Evolutionary conservation across 1,284 basidiomycete genomes (phyloP).

Genomic region (Singerocomus inundabilis): DNA sequence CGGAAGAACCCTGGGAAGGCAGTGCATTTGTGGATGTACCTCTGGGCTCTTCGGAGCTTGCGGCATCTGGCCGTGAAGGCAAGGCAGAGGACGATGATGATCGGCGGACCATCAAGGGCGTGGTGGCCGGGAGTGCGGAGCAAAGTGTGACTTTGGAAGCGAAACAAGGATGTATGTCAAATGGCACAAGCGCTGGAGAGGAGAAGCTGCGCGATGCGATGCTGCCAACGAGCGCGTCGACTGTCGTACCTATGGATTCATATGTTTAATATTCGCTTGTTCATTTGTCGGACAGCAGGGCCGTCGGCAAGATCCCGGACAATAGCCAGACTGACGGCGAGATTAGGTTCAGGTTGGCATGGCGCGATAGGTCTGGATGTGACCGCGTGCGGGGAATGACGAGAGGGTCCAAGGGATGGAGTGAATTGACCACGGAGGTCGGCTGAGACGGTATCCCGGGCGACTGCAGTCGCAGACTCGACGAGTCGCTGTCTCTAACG

Average conservation of each 20-base stretch:
- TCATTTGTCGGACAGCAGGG: not conserved
- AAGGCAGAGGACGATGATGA: slow-evolving; percentile 51
- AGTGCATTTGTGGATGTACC: slow-evolving; percentile 18
- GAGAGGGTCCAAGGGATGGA: slow-evolving; percentile 21
- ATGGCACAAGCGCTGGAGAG: slow-evolving; percentile 13
- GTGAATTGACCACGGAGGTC: slow-evolving; percentile 20
- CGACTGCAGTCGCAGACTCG: too few species aligned
- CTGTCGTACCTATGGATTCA: slow-evolving; percentile 24
- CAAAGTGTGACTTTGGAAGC: slow-evolving; percentile 10
- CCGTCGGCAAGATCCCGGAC: slow-evolving; percentile 7
- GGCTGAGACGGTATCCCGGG: too few species aligned
- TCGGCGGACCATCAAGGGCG: slow-evolving; percentile 56
- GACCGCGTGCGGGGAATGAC: slow-evolving; percentile 17
- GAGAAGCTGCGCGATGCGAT: slow-evolving; percentile 24
- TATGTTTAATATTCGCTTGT: slow-evolving; percentile 17
- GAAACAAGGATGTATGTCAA: slow-evolving; percentile 11
- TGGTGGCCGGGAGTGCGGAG: slow-evolving; percentile 32
- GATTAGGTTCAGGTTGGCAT: slow-evolving; percentile 17
- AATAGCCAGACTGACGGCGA: slow-evolving; percentile 2
- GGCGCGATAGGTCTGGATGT: slow-evolving; percentile 2
- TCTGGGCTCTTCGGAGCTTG: slow-evolving; percentile 8
- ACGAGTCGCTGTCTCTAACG: too few species aligned
- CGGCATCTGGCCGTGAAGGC: slow-evolving; percentile 3
- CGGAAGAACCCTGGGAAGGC: slow-evolving; percentile 26
- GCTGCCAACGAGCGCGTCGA: slow-evolving; percentile 14